phyloP scores from a whole-genome alignment of 2,329 filamentous ascomycete genomes.

The Tolypocladium capitatum region DNA sequence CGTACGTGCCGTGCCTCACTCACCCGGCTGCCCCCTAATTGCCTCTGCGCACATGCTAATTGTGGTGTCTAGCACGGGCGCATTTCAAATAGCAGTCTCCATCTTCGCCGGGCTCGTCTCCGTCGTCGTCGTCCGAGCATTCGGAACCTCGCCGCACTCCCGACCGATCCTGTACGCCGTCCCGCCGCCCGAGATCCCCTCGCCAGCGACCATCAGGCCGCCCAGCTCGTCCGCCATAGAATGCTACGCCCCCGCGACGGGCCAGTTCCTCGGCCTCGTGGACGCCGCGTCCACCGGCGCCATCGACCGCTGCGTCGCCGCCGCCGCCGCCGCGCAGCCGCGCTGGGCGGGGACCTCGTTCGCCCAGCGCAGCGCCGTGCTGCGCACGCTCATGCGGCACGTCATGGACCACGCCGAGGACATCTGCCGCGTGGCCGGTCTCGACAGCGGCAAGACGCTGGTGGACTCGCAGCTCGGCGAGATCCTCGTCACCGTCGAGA shows the following conservation, averaged over 20 bases:
- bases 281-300: constrained; percentile 63
- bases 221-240: constrained; percentile 55
- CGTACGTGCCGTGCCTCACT: constrained; percentile 3
- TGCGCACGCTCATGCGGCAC: constrained; percentile 69
- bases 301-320: constrained; percentile 66
- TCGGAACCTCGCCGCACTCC: constrained; percentile 15
- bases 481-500: constrained; percentile 86
- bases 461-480: constrained; percentile 90
- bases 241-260: constrained; percentile 84
- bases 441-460: constrained; percentile 94
- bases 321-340: constrained; percentile 60
- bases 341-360: constrained; percentile 72
- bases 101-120: constrained; percentile 15
- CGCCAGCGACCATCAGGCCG: constrained; percentile 48
- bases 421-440: constrained; percentile 72
- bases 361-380: constrained; percentile 59
- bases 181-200: constrained; percentile 46
- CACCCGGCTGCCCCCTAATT: too few relatives aligned
- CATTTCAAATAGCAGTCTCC: constrained; percentile 11
- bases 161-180: constrained; percentile 46
- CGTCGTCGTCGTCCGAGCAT: constrained; percentile 15
- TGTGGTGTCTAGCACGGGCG: background rate
- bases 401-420: constrained; percentile 80
- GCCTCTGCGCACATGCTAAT: background rate
- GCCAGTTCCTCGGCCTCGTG: constrained; percentile 64